Percentiles rank a stretch among this genome's conserved stretches.
phyloP scores from a whole-genome alignment of 2,329 filamentous ascomycete species.

The Cercospora zeina region DNA sequence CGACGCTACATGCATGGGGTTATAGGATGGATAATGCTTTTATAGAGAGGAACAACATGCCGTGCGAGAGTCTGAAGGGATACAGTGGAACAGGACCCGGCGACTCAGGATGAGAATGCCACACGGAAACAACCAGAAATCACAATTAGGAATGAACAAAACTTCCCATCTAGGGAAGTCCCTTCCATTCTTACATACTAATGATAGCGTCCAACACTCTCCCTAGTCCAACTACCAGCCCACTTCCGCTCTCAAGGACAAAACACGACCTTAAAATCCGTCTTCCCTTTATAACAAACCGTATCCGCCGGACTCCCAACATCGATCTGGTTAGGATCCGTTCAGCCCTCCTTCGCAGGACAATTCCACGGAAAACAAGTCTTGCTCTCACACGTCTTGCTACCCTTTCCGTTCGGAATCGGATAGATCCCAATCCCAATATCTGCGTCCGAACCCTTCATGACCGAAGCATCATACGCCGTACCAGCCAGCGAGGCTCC shows the following conservation, averaged over 20 bases:
- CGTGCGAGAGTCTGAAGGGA: slow-evolving; percentile 19
- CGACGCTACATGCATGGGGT: slow-evolving; percentile 14
- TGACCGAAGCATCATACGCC: slow-evolving; percentile 35
- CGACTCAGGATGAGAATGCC: slow-evolving; percentile 1
- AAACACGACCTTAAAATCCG: slow-evolving; percentile 35
- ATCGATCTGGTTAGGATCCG: slow-evolving; percentile 31
- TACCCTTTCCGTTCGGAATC: slow-evolving; percentile 28
- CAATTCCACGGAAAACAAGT: slow-evolving; percentile 33
- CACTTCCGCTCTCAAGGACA: slow-evolving; percentile 26
- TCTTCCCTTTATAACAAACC: slow-evolving; percentile 37
- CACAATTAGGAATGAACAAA: neutral
- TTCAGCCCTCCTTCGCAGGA: slow-evolving; percentile 33
- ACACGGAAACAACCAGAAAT: too few relatives aligned
- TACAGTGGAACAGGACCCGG: slow-evolving; percentile 21
- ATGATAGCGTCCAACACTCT: neutral
- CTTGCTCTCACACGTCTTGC: slow-evolving; percentile 31
- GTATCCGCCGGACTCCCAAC: slow-evolving; percentile 36
- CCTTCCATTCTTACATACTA: neutral
- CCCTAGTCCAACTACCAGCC: neutral
- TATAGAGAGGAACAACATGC: slow-evolving; percentile 20
- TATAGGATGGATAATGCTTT: slow-evolving; percentile 23
- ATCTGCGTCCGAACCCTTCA: slow-evolving; percentile 32
- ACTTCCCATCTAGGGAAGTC: neutral
- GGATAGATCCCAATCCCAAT: slow-evolving; percentile 34
- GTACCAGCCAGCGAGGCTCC: slow-evolving; percentile 26